Evolutionary conservation across 495 filamentous ascomycete genomes (phyloP).

Genomic region (Trichoderma parareesei): DNA sequence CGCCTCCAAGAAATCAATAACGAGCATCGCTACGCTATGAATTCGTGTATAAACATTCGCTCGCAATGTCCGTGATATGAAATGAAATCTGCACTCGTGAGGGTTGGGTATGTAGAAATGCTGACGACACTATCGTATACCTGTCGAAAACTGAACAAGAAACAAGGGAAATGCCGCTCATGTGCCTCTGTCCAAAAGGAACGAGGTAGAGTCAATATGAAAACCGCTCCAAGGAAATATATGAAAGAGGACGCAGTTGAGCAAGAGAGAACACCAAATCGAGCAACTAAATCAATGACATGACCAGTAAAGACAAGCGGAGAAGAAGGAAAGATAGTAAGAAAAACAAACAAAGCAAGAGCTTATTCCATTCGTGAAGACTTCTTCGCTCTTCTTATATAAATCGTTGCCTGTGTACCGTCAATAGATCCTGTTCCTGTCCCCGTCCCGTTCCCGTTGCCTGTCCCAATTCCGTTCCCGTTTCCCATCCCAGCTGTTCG

Average conservation of each 20-base stretch:
- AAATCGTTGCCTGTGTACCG: background rate
- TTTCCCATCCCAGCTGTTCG: background rate
- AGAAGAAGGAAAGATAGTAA: background rate
- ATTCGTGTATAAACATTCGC: background rate
- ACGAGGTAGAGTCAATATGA: background rate
- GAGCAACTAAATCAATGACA: too few relatives aligned
- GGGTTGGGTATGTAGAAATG: background rate
- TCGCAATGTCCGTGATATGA: background rate
- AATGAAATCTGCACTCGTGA: background rate
- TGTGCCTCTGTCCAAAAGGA: background rate
- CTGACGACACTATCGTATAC: background rate
- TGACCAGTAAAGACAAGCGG: background rate
- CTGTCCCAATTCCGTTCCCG: background rate
- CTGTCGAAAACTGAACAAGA: background rate
- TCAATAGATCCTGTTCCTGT: background rate
- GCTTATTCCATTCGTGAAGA: background rate
- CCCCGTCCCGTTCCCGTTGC: background rate
- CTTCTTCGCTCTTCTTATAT: slow-evolving; percentile 5
- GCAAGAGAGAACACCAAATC: too few relatives aligned
- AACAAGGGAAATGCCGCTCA: background rate
- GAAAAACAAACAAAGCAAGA: background rate
- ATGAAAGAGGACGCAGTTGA: background rate
- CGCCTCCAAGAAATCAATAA: background rate
- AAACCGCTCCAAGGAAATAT: too few relatives aligned
- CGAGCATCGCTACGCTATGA: slow-evolving; percentile 3